Conservation (phyloP, 208 protist species). For the Leishmania braziliensis region DNA sequence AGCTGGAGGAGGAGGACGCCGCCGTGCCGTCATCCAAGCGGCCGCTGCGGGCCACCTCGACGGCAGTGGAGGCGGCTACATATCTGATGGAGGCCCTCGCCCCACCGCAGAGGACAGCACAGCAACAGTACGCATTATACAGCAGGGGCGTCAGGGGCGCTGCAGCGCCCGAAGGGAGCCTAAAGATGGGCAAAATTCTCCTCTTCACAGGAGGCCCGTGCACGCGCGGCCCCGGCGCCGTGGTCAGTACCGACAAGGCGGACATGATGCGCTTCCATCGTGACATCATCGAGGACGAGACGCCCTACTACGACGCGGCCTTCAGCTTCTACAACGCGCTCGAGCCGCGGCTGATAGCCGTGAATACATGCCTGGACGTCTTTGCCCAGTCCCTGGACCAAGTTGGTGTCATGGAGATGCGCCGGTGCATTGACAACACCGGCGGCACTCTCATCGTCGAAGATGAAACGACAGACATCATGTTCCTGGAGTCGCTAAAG, state of each 20-base stretch:
- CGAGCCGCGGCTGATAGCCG: conserved; percentile 77
- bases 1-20: conserved; percentile 54
- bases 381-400: conserved; percentile 98
- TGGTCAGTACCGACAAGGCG: conserved; percentile 89
- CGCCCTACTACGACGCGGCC: conserved; percentile 71
- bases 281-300: conserved; percentile 94
- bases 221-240: conserved; percentile 93
- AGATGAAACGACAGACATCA: conserved; percentile 93
- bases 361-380: conserved; percentile 95
- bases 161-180: conserved; percentile 1
- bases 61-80: conserved; percentile 66
- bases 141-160: conserved; percentile 11
- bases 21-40: conserved; percentile 57
- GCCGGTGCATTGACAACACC: conserved; percentile 85
- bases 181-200: conserved; percentile 79
- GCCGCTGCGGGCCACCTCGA: conserved; percentile 71
- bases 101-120: conserved; percentile 14
- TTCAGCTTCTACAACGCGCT: conserved; percentile 93
- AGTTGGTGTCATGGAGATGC: conserved; percentile 96
- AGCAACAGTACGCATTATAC: conserved; percentile 16
- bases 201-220: conserved; percentile 96
- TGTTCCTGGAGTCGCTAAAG: conserved; percentile 81
- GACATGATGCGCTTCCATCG: conserved; percentile 97
- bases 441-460: conserved; percentile 95
- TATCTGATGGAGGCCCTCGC: conserved; percentile 65